Percentiles rank a stretch among this genome's conserved stretches.
Conservation (phyloP, 2,329 filamentous ascomycete species). For the Botrytis tulipae region DNA sequence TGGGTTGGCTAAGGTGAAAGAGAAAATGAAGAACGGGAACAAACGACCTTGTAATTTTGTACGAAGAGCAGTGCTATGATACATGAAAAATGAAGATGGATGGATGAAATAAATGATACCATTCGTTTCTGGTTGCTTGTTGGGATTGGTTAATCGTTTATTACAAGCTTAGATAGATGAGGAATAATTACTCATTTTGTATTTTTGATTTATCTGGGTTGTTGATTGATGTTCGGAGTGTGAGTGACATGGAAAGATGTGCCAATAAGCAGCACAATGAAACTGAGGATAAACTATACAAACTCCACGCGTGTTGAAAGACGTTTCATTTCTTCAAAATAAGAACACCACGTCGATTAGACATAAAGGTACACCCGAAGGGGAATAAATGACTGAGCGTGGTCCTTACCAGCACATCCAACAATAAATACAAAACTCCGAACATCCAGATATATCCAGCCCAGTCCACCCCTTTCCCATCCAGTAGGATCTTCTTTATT, state of each 20-base stretch:
- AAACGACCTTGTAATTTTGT: background rate
- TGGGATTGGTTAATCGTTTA: background rate
- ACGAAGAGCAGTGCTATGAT: background rate
- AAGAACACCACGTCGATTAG: background rate
- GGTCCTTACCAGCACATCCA: background rate
- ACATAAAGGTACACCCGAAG: background rate
- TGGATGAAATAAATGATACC: background rate
- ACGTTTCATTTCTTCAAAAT: background rate
- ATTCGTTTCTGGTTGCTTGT: background rate
- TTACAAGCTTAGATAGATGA: background rate
- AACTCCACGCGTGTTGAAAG: background rate
- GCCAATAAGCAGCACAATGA: background rate
- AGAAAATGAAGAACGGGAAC: background rate
- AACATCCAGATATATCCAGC: background rate
- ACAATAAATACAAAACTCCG: background rate
- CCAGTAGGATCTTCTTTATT: background rate
- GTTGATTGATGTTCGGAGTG: background rate
- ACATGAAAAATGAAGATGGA: background rate
- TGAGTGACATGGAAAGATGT: background rate
- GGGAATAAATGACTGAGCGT: background rate
- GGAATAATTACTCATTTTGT: background rate
- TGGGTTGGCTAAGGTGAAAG: background rate
- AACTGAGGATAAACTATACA: background rate
- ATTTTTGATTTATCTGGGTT: background rate
- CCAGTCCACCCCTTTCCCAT: background rate